These are phyloP conservation scores for Saccharum hybrid DNA, from an alignment of 202 grass and related monocot genomes.

Conservation along the genomic window DNA sequence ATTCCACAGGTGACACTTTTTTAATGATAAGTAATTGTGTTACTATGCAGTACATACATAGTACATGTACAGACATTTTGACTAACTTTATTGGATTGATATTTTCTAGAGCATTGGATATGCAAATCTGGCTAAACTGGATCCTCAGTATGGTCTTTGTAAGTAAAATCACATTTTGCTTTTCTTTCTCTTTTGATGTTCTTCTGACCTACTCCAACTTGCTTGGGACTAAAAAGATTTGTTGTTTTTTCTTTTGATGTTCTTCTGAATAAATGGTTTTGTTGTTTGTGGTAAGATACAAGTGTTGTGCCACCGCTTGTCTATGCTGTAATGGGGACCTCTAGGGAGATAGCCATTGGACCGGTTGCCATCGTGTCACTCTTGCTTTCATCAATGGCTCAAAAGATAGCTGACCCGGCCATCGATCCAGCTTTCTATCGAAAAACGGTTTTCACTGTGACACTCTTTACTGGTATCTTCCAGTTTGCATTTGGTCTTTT, in stretches of 20 bases:
- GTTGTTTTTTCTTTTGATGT: conserved; percentile 1
- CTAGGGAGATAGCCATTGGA: conserved; percentile 32
- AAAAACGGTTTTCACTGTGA: conserved; percentile 61
- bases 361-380: conserved; percentile 23
- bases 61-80: background rate
- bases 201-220: background rate
- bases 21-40: background rate
- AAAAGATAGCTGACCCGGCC: conserved; percentile 20
- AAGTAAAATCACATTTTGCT: background rate
- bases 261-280: conserved; percentile 13
- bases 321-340: conserved; percentile 24
- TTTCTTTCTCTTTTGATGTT: conserved; percentile 11
- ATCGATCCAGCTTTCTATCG: conserved; percentile 38
- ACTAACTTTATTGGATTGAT: background rate
- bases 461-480: conserved; percentile 64
- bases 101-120: conserved; percentile 31
- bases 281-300: conserved; percentile 23
- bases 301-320: conserved; percentile 28
- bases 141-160: conserved; percentile 35
- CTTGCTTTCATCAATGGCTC: conserved; percentile 37
- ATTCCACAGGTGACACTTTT: conserved; percentile 20
- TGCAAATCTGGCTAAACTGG: conserved; percentile 28
- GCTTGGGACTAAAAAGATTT: background rate
- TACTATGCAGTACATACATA: background rate
- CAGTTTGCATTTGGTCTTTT: conserved; percentile 62